A percentile compares a stretch with the other conserved stretches of the same genome.
phyloP scores from a whole-genome alignment of 2,329 filamentous ascomycete genomes.

The Clonostachys rhizophaga region DNA sequence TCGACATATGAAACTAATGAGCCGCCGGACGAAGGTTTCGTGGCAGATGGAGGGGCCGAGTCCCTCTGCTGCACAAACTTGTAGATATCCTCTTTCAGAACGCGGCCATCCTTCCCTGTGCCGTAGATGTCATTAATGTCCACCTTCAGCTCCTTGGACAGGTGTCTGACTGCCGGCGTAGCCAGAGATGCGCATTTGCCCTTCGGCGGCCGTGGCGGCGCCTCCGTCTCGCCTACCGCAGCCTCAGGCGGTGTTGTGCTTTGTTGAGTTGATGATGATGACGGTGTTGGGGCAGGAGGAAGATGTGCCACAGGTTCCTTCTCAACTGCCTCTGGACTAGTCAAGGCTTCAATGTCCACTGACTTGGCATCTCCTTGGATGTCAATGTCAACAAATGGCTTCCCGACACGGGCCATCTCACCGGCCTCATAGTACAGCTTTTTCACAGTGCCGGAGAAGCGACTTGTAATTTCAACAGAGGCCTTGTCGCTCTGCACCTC shows the following conservation, averaged over 20 bases:
- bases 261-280: neutral
- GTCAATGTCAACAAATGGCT: constrained; percentile 92
- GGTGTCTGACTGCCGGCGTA: constrained; percentile 86
- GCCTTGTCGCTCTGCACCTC: constrained; percentile 99
- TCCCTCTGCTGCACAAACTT: constrained; percentile 57
- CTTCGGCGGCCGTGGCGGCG: constrained; percentile 23
- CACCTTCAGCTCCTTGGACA: constrained; percentile 75
- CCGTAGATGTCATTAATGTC: constrained; percentile 76
- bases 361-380: constrained; percentile 70
- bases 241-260: neutral
- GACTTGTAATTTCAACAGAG: constrained; percentile 84
- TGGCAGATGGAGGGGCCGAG: constrained; percentile 14
- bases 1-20: constrained; percentile 6
- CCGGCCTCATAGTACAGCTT: constrained; percentile 94
- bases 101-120: constrained; percentile 85
- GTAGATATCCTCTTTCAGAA: constrained; percentile 88
- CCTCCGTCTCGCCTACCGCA: neutral
- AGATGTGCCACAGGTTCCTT: constrained; percentile 15
- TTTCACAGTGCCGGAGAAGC: constrained; percentile 93
- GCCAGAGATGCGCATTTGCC: constrained; percentile 72
- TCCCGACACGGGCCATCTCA: constrained; percentile 93
- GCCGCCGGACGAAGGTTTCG: constrained; percentile 10
- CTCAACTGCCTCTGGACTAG: constrained; percentile 21
- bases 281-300: constrained; percentile 6
- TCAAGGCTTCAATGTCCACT: constrained; percentile 24